phyloP scores from a whole-genome alignment of 176 grass and related monocot species.

The Musa acuminata region DNA sequence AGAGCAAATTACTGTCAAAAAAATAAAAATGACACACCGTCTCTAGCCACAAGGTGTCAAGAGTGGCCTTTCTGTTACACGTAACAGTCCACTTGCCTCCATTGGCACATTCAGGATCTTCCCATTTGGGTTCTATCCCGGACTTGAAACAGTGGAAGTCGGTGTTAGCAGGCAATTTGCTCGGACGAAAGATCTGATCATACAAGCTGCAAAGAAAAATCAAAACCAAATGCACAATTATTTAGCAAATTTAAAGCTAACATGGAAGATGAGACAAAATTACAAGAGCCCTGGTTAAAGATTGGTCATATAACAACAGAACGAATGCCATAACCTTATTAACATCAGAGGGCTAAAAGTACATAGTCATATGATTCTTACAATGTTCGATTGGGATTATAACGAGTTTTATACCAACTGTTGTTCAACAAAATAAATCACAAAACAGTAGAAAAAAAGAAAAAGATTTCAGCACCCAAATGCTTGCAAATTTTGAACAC shows the following conservation, averaged over 20 bases:
- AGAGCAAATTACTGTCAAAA: neutral
- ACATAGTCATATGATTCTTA: too few species aligned
- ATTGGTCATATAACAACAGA: neutral
- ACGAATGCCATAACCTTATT: too few species aligned
- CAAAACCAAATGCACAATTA: neutral
- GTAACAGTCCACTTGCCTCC: slow-evolving; percentile 93
- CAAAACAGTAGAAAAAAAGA: too few species aligned
- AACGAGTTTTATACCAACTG: too few species aligned
- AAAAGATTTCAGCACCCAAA: too few species aligned
- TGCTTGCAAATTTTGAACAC: too few species aligned
- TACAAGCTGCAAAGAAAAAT: slow-evolving; percentile 52
- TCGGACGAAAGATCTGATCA: slow-evolving; percentile 89
- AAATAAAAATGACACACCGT: slow-evolving; percentile 36
- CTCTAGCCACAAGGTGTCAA: slow-evolving; percentile 96
- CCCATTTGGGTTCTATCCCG: slow-evolving; percentile 96
- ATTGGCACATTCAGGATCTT: slow-evolving; percentile 98
- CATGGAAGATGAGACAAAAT: neutral
- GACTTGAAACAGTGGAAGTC: slow-evolving; percentile 97
- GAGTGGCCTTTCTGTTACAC: slow-evolving; percentile 50
- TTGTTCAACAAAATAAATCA: too few species aligned
- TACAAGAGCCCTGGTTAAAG: neutral
- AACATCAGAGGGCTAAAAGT: too few species aligned
- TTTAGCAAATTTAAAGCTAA: neutral
- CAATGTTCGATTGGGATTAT: too few species aligned
- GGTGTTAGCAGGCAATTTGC: slow-evolving; percentile 64